Base-by-base conservation (phyloP, 106 monocot species). In the Gastrodia elata region DNA sequence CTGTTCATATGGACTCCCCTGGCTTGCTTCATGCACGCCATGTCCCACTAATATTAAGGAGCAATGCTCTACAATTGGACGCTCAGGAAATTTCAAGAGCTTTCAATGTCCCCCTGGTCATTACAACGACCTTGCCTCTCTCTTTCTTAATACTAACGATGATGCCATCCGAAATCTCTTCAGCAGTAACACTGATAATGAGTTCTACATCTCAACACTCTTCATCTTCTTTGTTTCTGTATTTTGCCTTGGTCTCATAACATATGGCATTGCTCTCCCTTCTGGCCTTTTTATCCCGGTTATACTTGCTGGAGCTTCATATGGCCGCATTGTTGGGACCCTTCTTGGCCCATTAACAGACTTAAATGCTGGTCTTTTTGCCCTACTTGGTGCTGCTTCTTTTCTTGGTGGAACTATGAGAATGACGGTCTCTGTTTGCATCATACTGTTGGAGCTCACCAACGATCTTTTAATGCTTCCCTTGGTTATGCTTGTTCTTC, bases 401-500 rank as follows among this genome's bases (percentile, higher is more conserved):
- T 88, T 98, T 68, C 83, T 98, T 6, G 97, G 90, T 24, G 97
- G 97, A 30, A 91, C 97, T n/a, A 98, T 98, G 97, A 83, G 97
- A 48, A 98, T 98, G 97, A 98, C 97, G 0, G 93, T 98, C 34
- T 98, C 97, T 3, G 79, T 93, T 39, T 98, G 97, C 27, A 84
- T 98, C 26, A 98, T 98, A 46, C 78, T 98, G 38, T 84, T 98
- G 9, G 97, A 98, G 80, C 93, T 98, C 59, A 98, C 97, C 15
- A 98, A 98, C 78, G 85, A 98, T 41, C 92, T 98, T 20, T 32
- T 82, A 5, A 84, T 98, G 86, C 93, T 98, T 41, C 93, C 97
- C 6, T 77, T 98, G 72, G 83, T 91, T 11, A 98, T 98, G 93
- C 84, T 98, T 2, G 97, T 98, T 42, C 82, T 98, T 28, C 85